These are phyloP conservation scores for Agaricus sinodeliciosus DNA, from an alignment of 768 basidiomycete species.

Conservation along the genomic window DNA sequence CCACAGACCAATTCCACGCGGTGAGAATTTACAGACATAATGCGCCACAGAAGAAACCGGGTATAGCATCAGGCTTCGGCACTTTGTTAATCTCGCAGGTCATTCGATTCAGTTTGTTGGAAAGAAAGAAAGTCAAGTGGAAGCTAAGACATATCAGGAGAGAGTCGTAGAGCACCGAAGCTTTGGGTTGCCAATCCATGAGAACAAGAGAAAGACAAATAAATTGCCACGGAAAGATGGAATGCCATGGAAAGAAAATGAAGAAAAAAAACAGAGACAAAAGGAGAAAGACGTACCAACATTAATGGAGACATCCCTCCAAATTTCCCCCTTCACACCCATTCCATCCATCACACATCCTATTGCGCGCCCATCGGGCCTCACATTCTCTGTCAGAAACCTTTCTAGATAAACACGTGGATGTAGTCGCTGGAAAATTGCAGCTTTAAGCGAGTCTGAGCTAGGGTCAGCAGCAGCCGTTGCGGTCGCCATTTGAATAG, in stretches of 20 bases:
- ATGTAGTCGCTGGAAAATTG: conserved; percentile 83
- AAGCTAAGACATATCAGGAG: too few species aligned
- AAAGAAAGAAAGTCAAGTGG: too few species aligned
- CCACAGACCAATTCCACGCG: too few species aligned
- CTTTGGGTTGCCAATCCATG: too few species aligned
- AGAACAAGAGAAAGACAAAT: neutral
- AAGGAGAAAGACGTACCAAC: neutral
- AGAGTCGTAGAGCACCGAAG: too few species aligned
- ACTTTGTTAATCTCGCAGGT: too few species aligned
- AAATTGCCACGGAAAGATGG: neutral
- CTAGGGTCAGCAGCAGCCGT: too few species aligned
- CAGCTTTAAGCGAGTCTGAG: conserved; percentile 31
- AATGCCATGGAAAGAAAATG: neutral
- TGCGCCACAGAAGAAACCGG: too few species aligned
- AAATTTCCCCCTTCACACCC: conserved; percentile 30
- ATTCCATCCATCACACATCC: neutral
- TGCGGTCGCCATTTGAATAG: too few species aligned
- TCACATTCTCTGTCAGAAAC: conserved; percentile 68
- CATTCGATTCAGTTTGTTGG: too few species aligned
- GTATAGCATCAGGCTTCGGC: too few species aligned
- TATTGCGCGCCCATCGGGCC: conserved; percentile 80
- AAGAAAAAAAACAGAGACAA: neutral
- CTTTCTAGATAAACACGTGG: conserved; percentile 83
- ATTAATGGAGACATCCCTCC: conserved; percentile 54
- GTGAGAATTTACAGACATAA: too few species aligned